Evolutionary conservation across 2,329 filamentous ascomycete genomes (phyloP), one percentile per base, ranked within the genome.

Genomic region (Aspergillus sp.): DNA sequence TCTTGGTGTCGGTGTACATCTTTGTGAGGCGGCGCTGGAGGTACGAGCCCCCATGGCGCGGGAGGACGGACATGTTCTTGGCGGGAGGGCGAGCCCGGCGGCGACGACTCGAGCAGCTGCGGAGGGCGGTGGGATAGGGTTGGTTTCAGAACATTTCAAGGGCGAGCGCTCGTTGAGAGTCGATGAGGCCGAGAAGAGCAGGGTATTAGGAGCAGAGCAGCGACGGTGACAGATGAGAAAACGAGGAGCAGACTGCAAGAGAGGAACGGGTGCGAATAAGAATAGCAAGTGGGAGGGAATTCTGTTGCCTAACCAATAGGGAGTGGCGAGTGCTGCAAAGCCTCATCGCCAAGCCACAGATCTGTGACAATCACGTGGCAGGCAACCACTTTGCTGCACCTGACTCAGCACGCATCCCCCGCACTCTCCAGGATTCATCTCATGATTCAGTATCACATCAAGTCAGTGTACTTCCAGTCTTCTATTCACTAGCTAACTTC

Each of bases 1-100:
- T 82, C 70, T 88, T 88, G 15, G 84, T 86, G 69, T 88, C 85
- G 23, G 83, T 82, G 70, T 87, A 88, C 63, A 87, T 75, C 68
- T 86, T 82, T 17, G 83, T 84, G 53, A 86, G 77, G 64, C 80
- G 80, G 56, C 77, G 71, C 64, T 79, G 76, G 64, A 80, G 73
- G 66, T 73, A 77, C 33, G 73, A 70, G 35, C 73, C 74, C 67
- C 75, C 76, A 67, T 77, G 75, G 58, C 74, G 74, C 44, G 52
- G 52, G 60, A 79, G 72, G 60, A 79, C 75, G 63, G 78, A 79
- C 77, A 80, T 80, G 8, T 31, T 31, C 62, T 65, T 74, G 64
- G 66, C 67, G 64, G 57, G 3, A n/a, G 35, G 35, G 66, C 67
- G 64, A 59, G 53, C 55, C 56, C 56, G 50, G 47, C 40, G 31